These are phyloP conservation scores for Psophocarpus tetragonolobus DNA, from an alignment of 306 rosid species.

Conservation along the genomic window DNA sequence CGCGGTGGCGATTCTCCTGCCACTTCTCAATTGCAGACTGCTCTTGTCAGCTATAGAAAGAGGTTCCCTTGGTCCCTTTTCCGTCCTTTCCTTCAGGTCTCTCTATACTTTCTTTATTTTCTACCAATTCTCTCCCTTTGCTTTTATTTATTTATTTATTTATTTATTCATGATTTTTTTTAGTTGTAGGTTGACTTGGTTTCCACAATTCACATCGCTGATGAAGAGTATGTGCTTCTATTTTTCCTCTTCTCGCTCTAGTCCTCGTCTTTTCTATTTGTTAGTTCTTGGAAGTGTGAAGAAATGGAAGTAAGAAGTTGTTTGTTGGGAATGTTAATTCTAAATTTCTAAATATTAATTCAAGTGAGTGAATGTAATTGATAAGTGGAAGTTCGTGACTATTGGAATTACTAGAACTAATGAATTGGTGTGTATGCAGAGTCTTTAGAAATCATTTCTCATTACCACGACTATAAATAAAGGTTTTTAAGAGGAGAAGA, in stretches of 20 bases:
- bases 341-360: not conserved
- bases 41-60: conserved; percentile 75
- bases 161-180: not conserved
- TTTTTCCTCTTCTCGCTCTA: not conserved
- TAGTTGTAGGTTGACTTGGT: conserved; percentile 89
- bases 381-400: not conserved
- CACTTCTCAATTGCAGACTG: conserved; percentile 78
- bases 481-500: not conserved
- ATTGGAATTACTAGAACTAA: not conserved
- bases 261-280: not conserved
- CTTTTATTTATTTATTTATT: not conserved
- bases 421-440: not conserved
- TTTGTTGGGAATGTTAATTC: not conserved
- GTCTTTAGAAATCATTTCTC: not conserved
- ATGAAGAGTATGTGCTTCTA: conserved; percentile 71
- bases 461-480: not conserved
- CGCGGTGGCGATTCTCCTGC: conserved; percentile 57
- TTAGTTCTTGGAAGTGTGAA: conserved; percentile 19
- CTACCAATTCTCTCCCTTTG: conserved; percentile 16
- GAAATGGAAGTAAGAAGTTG: not conserved
- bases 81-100: conserved; percentile 79
- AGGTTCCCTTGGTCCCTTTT: conserved; percentile 86
- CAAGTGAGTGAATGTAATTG: not conserved
- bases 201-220: conserved; percentile 96
- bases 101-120: conserved; percentile 2